These are phyloP conservation scores for Dipteronia dyeriana DNA, from an alignment of 345 rosid species.

Conservation along the genomic window DNA sequence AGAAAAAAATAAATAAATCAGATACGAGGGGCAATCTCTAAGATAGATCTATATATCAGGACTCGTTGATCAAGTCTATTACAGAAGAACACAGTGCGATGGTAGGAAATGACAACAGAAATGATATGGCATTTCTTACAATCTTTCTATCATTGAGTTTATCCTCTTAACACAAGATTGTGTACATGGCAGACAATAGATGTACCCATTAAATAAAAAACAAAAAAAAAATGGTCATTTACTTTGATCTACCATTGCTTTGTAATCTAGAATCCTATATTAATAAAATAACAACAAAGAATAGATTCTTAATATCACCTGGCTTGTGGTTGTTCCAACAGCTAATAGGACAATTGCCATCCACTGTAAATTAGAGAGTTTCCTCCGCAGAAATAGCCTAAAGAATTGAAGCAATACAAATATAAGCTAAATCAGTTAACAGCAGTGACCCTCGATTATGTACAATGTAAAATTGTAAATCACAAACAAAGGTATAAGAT, in stretches of 20 bases:
- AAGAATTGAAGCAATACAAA: not conserved
- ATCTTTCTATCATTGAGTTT: not conserved
- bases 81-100: not conserved
- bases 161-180: not conserved
- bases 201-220: not conserved
- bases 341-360: conserved; percentile 84
- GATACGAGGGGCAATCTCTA: not conserved
- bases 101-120: not conserved
- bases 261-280: not conserved
- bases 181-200: not conserved
- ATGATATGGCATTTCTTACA: not conserved
- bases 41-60: not conserved
- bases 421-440: not conserved
- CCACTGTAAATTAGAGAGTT: conserved; percentile 77
- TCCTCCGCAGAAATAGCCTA: conserved; percentile 72
- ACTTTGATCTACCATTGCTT: not conserved
- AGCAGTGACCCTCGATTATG: not conserved
- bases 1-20: not conserved
- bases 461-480: not conserved
- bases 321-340: conserved; percentile 92
- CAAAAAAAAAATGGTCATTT: not conserved
- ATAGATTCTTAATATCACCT: conserved; percentile 41
- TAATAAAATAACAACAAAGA: not conserved
- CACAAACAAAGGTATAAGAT: not conserved
- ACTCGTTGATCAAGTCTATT: not conserved